Evolutionary conservation across 1,139 yeast genomes (phyloP).

Genomic region (Protomyces pachydermus): DNA sequence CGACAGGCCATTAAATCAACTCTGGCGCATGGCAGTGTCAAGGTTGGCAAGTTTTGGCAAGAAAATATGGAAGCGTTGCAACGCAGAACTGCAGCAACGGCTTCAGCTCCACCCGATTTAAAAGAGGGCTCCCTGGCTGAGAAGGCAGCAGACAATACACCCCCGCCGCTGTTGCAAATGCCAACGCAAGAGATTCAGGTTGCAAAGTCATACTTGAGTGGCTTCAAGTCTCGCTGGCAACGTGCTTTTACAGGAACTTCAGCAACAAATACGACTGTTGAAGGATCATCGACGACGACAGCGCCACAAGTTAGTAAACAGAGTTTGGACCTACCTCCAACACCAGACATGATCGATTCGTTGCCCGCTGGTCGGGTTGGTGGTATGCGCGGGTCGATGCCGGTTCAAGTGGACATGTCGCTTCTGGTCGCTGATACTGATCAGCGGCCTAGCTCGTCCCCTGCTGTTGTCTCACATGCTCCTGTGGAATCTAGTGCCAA

Average conservation of each 20-base stretch:
- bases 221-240: constrained; percentile 23
- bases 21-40: constrained; percentile 8
- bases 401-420: not conserved
- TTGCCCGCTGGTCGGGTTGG: not conserved
- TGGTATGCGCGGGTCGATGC: not conserved
- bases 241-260: constrained; percentile 1
- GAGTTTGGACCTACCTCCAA: not conserved
- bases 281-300: not conserved
- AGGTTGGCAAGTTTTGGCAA: constrained; percentile 20
- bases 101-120: not conserved
- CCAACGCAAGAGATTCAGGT: not conserved
- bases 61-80: constrained; percentile 18
- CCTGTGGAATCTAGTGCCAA: no score
- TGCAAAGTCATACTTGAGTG: constrained; percentile 7
- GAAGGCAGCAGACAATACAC: not conserved
- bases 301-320: not conserved
- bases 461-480: not conserved
- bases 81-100: not conserved
- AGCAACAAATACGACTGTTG: not conserved
- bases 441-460: not conserved
- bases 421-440: not conserved
- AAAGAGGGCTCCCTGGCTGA: not conserved
- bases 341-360: not conserved
- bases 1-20: constrained; percentile 23
- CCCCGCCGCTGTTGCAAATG: not conserved